Conservation (phyloP, 2,329 filamentous ascomycete genomes). For the Zasmidium citrigriseum region DNA sequence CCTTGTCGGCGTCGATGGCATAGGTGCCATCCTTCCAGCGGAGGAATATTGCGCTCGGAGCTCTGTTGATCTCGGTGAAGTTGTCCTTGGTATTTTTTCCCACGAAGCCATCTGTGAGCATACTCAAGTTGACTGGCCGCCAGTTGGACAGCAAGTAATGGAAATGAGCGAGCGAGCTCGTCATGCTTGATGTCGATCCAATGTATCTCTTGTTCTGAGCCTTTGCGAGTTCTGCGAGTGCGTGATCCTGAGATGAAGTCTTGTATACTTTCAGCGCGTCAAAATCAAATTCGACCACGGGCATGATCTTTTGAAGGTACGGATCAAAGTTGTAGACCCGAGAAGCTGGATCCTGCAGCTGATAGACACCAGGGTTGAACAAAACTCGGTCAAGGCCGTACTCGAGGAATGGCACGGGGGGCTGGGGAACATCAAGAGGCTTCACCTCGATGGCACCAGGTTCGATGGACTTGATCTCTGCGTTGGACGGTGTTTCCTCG, state of each 20-base stretch:
- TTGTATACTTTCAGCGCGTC: slow-evolving; percentile 81
- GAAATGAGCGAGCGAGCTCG: slow-evolving; percentile 80
- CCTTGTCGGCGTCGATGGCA: slow-evolving; percentile 93
- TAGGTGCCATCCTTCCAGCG: slow-evolving; percentile 82
- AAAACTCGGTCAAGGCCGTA: slow-evolving; percentile 85
- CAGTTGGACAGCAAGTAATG: slow-evolving; percentile 87
- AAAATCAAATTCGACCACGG: slow-evolving; percentile 89
- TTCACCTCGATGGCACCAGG: slow-evolving; percentile 36
- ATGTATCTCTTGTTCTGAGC: slow-evolving; percentile 75
- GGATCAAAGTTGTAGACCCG: slow-evolving; percentile 96
- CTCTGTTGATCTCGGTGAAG: slow-evolving; percentile 72
- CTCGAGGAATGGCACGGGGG: slow-evolving; percentile 63
- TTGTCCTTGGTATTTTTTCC: slow-evolving; percentile 54
- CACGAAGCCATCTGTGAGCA: slow-evolving; percentile 68
- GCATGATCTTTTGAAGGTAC: slow-evolving; percentile 91
- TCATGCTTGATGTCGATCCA: slow-evolving; percentile 97
- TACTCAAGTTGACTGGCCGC: slow-evolving; percentile 68
- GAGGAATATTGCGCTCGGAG: slow-evolving; percentile 79
- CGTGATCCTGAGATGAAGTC: slow-evolving; percentile 82
- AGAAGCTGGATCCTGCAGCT: slow-evolving; percentile 83
- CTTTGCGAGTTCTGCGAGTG: slow-evolving; percentile 68
- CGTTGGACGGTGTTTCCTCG: not conserved
- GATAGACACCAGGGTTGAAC: slow-evolving; percentile 92
- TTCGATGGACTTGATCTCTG: slow-evolving; percentile 12
- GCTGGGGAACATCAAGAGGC: slow-evolving; percentile 46